Conservation (phyloP, 768 basidiomycete genomes). For the Collybia nuda region DNA sequence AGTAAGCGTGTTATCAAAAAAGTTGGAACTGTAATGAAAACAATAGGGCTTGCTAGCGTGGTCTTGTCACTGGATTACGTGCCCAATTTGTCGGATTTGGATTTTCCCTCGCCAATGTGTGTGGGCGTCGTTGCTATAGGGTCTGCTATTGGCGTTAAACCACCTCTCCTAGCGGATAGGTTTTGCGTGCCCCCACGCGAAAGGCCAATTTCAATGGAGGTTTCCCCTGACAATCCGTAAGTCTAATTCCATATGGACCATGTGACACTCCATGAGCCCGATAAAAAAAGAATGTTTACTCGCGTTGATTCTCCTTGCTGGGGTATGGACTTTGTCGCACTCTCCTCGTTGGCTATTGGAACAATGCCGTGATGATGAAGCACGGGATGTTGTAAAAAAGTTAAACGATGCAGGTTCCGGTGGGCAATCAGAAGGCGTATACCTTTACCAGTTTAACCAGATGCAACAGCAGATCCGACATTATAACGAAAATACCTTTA, state of each 20-base stretch:
- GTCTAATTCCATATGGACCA: not conserved
- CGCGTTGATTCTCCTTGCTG: conserved; percentile 3
- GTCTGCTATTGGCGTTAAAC: too few relatives aligned
- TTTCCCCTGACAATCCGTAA: conserved; percentile 6
- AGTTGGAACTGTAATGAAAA: too few relatives aligned
- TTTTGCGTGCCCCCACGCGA: conserved; percentile 7
- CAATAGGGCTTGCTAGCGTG: conserved; percentile 2
- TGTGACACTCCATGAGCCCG: too few relatives aligned
- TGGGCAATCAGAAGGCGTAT: not conserved
- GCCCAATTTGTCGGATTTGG: conserved; percentile 7
- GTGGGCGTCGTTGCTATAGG: too few relatives aligned
- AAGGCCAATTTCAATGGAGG: conserved; percentile 8
- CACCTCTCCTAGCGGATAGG: conserved; percentile 4
- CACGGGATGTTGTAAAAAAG: conserved; percentile 1
- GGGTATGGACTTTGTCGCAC: not conserved
- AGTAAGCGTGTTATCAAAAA: too few relatives aligned
- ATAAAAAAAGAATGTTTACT: conserved; percentile 4
- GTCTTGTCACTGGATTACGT: conserved; percentile 9
- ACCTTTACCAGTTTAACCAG: not conserved
- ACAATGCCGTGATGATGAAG: conserved; percentile 5
- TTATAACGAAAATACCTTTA: conserved; percentile 1
- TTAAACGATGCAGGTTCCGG: not conserved
- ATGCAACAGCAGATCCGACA: conserved; percentile 7
- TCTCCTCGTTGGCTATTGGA: conserved; percentile 8
- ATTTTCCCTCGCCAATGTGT: conserved; percentile 6